A percentile compares a stretch with the other conserved stretches of the same genome.
phyloP scores from a whole-genome alignment of 345 rosid genomes.

The Hevea brasiliensis region DNA sequence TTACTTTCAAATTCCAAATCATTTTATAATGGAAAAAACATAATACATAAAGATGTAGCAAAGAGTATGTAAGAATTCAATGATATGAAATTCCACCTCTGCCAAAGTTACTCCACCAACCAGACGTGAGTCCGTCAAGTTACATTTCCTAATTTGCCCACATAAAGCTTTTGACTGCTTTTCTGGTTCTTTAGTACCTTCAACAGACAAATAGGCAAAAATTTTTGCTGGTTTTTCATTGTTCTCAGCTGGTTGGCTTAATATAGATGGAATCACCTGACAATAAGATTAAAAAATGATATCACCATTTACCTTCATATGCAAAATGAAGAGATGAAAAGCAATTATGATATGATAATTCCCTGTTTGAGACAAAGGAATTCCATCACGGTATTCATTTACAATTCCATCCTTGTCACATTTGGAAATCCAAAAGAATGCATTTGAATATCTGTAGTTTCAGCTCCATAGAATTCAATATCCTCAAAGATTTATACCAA shows the following conservation, averaged over 20 bases:
- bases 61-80: background rate
- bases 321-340: background rate
- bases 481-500: too few species aligned
- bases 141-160: slow-evolving; percentile 71
- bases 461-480: background rate
- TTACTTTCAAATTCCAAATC: background rate
- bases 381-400: background rate
- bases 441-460: background rate
- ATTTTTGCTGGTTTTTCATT: slow-evolving; percentile 36
- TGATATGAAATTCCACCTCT: slow-evolving; percentile 49
- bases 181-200: slow-evolving; percentile 36
- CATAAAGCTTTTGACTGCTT: slow-evolving; percentile 34
- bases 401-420: background rate
- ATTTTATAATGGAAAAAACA: background rate
- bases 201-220: slow-evolving; percentile 69
- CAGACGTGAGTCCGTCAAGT: slow-evolving; percentile 60
- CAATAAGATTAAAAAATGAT: slow-evolving; percentile 7
- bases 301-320: background rate
- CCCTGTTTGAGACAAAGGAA: background rate
- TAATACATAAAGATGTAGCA: background rate
- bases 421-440: background rate
- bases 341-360: too few species aligned
- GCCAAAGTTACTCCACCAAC: slow-evolving; percentile 59
- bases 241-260: slow-evolving; percentile 37
- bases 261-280: slow-evolving; percentile 82